Base-by-base conservation (phyloP, 148 eudicot genomes). In the Cornus kousa region DNA sequence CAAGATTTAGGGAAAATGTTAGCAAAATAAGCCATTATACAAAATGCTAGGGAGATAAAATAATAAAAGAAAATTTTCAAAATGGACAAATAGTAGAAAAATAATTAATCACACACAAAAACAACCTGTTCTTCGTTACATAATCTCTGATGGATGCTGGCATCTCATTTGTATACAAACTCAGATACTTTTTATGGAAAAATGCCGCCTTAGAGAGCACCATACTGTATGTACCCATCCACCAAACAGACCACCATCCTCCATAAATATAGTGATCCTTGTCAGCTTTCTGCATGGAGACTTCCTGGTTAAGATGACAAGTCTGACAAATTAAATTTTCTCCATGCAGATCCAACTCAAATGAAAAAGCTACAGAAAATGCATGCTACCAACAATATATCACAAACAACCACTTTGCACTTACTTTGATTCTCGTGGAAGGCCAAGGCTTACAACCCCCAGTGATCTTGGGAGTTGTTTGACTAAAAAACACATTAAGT, bases 181-280 rank as follows among this genome's bases (percentile, higher is more conserved):
- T 77, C 33, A 93, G 86, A 87, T 95, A 95, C 82, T 95, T 95
- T 78, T 87, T 91, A 81, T 95, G 98, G 85, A 95, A 91, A 77
- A 95, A 95, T 9, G 98, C 90, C 67, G 98, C 98, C 86, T 95
- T 95, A 3, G 95, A 92, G 33, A 95, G 93, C 65, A 95, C 89
- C 94, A 95, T 91, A 78, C 97, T 93, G 71, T 93, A 95, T 37
- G 91, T 87, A 71, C 98, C 98, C 32, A 80, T 91, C 98, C 98
- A 95, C 98, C 98, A 95, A 80, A 95, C 95, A 78, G 98, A 93
- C 98, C 97, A 93, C 98, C 98, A 95, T 71, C 98, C 98, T 64
- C 94, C 93, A 83, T 95, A 95, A 46, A 60, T 77, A 67, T 85
- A 95, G 35, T 66, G 71, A 55, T 85, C 81, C 69, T 50, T 32